Base-by-base conservation (phyloP, 1,284 basidiomycete genomes). In the Heterobasidion occidentale region DNA sequence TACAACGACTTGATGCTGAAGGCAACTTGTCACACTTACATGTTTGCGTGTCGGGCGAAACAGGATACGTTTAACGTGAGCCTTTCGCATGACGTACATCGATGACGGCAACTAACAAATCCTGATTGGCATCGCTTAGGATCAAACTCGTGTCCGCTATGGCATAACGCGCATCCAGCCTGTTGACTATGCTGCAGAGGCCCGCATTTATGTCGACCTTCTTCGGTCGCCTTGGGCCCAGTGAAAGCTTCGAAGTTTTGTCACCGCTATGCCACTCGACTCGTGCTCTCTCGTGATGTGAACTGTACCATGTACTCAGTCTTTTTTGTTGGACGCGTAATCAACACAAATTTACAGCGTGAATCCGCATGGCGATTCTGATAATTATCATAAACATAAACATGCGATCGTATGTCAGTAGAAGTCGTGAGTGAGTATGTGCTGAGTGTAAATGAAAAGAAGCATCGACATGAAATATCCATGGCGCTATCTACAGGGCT, bases 1-100 rank as follows among this genome's bases (percentile, higher is more conserved):
- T 93, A 81, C 68, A 81, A 80, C 58, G 73, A 74, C 9, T 73
- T 85, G 49, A 72, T 98, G 64, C 77, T 83, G 55, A 79, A 80
- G 55, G 85, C 90, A 1, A 77, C 77, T 8, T 90, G 88, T 59
- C 77, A 80, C 61, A 82, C 83, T 1, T 97, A 80, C 73, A 90
- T 92, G 64, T 94, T 98, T 71, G 80, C 81, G 54, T 94, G 93
- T 69, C 84, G 88, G 52, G 96, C 94, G 9, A 94, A 91, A 73
- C 85, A 88, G 64, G 93, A 97, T 62, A 86, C 83, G 0, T 97
- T 81, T 70, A 90, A 94, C 63, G 92, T 92, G 64, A 65, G 87
- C 71, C 14, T 19, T 27, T 14, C 9, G 38, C 1, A 20, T 36
- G 45, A 42, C 8, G 19, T 20, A 19, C 35, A 15, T 54, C 53